phyloP scores from a whole-genome alignment of 2,329 filamentous ascomycete genomes.

The Alternaria conjuncta region DNA sequence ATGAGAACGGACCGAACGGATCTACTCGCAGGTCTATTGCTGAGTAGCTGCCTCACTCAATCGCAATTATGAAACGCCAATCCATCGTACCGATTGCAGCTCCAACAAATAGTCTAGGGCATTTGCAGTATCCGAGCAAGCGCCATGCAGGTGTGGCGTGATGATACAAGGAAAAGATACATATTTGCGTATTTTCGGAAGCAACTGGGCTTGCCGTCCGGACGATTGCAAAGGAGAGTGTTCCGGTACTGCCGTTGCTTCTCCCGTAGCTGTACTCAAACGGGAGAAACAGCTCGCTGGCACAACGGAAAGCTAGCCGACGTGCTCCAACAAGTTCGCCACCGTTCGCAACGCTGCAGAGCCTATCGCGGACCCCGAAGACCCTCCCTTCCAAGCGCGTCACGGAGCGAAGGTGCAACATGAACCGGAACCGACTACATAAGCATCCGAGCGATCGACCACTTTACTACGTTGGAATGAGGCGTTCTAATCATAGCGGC shows the following conservation, averaged over 20 bases:
- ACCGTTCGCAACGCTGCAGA: not conserved
- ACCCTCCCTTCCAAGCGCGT: not conserved
- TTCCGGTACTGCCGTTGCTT: slow-evolving; percentile 2
- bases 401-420: not conserved
- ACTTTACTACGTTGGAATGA: not conserved
- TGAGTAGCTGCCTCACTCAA: slow-evolving; percentile 12
- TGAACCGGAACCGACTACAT: not conserved
- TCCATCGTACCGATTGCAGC: slow-evolving; percentile 4
- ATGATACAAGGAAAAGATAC: slow-evolving; percentile 8
- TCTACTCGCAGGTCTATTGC: not conserved
- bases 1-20: slow-evolving; percentile 12
- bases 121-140: not conserved
- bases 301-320: not conserved
- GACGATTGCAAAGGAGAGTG: not conserved
- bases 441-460: not conserved
- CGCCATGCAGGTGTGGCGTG: slow-evolving; percentile 14
- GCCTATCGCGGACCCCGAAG: slow-evolving; percentile 6
- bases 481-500: slow-evolving; percentile 6
- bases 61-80: slow-evolving; percentile 22
- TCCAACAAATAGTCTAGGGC: not conserved
- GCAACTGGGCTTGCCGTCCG: not conserved
- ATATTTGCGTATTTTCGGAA: not conserved
- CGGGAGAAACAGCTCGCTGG: not conserved
- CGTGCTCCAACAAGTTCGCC: slow-evolving; percentile 3
- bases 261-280: not conserved